phyloP scores from a whole-genome alignment of 306 rosid species.

The Rubus idaeus region DNA sequence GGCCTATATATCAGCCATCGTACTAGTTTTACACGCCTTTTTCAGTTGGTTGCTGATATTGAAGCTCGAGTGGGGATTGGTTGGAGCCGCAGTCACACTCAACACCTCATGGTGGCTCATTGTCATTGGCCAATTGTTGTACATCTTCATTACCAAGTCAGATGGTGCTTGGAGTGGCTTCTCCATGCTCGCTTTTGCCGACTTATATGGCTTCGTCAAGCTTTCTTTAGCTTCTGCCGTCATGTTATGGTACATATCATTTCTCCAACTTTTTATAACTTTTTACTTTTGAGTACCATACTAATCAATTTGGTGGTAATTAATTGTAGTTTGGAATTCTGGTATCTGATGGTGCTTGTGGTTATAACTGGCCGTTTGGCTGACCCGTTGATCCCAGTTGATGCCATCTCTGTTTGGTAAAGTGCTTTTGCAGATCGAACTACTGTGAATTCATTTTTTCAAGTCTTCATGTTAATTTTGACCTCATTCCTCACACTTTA shows the following conservation, averaged over 20 bases:
- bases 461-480: background rate
- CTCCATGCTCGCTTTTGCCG: constrained; percentile 63
- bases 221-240: constrained; percentile 81
- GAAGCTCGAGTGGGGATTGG: constrained; percentile 57
- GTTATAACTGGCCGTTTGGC: constrained; percentile 64
- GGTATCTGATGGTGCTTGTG: constrained; percentile 80
- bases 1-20: constrained; percentile 45
- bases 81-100: constrained; percentile 64
- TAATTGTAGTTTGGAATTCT: constrained; percentile 72
- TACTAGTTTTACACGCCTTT: constrained; percentile 43
- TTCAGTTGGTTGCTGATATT: constrained; percentile 66
- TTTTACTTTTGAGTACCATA: background rate
- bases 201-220: constrained; percentile 59
- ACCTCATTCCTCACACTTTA: background rate
- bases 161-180: constrained; percentile 90
- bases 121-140: constrained; percentile 40
- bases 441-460: background rate
- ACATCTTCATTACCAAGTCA: constrained; percentile 61
- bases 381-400: constrained; percentile 62
- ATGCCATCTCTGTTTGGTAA: constrained; percentile 78
- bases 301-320: background rate
- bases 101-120: constrained; percentile 72
- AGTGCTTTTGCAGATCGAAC: background rate
- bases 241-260: constrained; percentile 61
- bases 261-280: constrained; percentile 9